These are phyloP conservation scores for Amanita brunnescens DNA, from an alignment of 768 basidiomycete species.

Conservation along the genomic window DNA sequence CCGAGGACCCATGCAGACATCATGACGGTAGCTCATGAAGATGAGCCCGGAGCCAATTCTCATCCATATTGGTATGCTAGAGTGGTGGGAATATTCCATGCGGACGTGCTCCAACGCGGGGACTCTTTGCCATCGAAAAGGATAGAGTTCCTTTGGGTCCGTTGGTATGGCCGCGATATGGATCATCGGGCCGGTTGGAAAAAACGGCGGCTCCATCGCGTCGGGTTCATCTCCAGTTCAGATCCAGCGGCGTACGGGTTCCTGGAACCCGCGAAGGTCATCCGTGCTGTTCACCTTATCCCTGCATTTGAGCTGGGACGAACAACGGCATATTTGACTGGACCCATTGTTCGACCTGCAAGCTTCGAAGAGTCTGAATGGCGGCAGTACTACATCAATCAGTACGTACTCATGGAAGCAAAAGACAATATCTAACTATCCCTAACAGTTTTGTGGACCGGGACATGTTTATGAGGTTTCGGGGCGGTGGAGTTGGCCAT, in stretches of 20 bases:
- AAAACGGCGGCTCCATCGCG: slow-evolving; percentile 8
- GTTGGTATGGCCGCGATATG: slow-evolving; percentile 10
- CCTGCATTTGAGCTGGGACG: background rate
- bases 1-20: slow-evolving; percentile 16
- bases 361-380: background rate
- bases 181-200: slow-evolving; percentile 11
- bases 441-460: background rate
- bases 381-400: background rate
- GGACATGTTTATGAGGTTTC: background rate
- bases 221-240: slow-evolving; percentile 13
- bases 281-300: background rate
- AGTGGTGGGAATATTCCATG: slow-evolving; percentile 24
- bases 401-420: too few species aligned
- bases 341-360: background rate
- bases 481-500: background rate
- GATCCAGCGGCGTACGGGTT: background rate
- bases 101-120: slow-evolving; percentile 10
- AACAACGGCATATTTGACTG: background rate
- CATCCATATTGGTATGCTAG: slow-evolving; percentile 26
- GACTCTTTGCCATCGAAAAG: background rate
- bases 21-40: background rate
- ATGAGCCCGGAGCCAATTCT: background rate
- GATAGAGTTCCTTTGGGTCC: background rate
- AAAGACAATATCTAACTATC: too few species aligned
- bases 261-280: background rate